Percentiles rank a stretch among this genome's conserved stretches.
Conservation (phyloP, 768 basidiomycete genomes). For the Mycena crocata region DNA sequence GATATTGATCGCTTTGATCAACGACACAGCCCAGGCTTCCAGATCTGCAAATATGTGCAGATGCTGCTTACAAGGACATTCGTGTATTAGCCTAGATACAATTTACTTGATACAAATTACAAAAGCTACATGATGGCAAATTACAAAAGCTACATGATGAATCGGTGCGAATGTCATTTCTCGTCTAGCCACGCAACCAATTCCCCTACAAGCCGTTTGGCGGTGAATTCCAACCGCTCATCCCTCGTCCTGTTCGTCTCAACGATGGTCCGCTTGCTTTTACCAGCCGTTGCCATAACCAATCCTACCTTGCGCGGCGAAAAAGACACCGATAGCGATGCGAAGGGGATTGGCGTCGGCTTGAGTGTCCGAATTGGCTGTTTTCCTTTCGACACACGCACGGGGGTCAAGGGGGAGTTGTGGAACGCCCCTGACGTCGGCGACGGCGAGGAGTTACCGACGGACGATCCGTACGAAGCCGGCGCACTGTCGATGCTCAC, state of each 20-base stretch:
- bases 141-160: too few relatives aligned
- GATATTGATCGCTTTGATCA: constrained; percentile 1
- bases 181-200: constrained; percentile 56
- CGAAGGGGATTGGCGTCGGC: constrained; percentile 50
- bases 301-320: constrained; percentile 56
- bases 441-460: constrained; percentile 23
- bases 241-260: constrained; percentile 62
- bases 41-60: not conserved
- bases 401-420: constrained; percentile 1
- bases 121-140: too few relatives aligned
- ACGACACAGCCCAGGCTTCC: not conserved
- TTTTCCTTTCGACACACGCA: constrained; percentile 16
- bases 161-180: not conserved
- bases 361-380: constrained; percentile 18
- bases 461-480: not conserved
- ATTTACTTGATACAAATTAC: too few relatives aligned
- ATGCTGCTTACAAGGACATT: not conserved
- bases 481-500: constrained; percentile 41
- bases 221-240: constrained; percentile 68
- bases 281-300: constrained; percentile 43
- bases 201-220: constrained; percentile 62
- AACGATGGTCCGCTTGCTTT: constrained; percentile 64
- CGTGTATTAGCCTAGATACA: too few relatives aligned
- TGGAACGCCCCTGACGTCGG: constrained; percentile 33
- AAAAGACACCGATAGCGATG: constrained; percentile 53